Evolutionary conservation across 2,329 filamentous ascomycete genomes (phyloP).

Genomic region (Hirsutella rhossiliensis): DNA sequence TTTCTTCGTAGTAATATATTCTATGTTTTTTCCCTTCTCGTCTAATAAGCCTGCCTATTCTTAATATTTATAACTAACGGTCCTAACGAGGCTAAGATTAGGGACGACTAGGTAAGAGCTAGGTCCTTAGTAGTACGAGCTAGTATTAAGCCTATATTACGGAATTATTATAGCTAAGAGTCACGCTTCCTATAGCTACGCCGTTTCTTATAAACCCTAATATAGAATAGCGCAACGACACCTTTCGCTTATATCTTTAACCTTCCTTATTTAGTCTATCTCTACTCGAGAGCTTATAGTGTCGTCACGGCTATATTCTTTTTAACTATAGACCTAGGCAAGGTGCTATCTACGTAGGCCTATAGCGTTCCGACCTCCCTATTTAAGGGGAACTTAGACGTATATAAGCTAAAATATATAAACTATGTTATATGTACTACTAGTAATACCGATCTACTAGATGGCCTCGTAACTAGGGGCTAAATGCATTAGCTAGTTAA

Average conservation of each 20-base stretch:
- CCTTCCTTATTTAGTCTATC: neutral
- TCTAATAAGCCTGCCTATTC: no score
- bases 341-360: neutral
- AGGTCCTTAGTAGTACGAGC: neutral
- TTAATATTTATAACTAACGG: neutral
- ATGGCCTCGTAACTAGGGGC: neutral
- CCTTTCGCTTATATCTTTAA: neutral
- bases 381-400: neutral
- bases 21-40: no score
- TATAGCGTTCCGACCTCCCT: neutral
- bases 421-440: neutral
- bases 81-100: neutral
- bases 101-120: neutral
- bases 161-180: neutral
- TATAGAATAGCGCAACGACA: neutral
- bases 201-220: neutral
- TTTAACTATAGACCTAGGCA: neutral
- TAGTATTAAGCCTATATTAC: neutral
- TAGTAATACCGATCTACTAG: neutral
- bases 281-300: neutral
- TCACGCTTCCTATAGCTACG: neutral
- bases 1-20: neutral
- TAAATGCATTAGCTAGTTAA: neutral
- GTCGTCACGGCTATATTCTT: neutral
- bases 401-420: neutral